Evolutionary conservation across 371 early-diverging fungal genomes (phyloP), one percentile per base, ranked within the genome.

Genomic region (Entomophthora muscae): DNA sequence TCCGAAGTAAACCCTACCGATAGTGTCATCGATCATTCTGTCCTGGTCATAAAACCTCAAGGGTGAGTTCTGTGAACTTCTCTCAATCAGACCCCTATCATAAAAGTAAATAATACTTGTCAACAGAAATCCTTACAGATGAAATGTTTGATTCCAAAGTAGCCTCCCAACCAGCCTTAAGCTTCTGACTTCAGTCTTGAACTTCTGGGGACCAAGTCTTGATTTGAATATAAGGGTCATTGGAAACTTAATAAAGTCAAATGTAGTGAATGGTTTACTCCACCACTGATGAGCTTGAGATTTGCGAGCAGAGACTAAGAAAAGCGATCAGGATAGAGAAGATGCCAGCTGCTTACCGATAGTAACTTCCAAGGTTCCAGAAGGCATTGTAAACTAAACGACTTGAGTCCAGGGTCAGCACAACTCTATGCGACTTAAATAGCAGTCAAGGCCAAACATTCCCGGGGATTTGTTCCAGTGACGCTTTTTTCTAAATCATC

Each of bases 111-210:
- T 57, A 57, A 24, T 28, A 61, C 42, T 42, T 23, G 27, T 21
- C 26, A n/a, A 32, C 17, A 22, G 12, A 22, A 32, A 12, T n/a
- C 10, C 7, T 61, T 61, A 61, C 61, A 63, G 52, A 10, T 54
- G 26, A 31, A n/a, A 63, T 52, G 31, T 42, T 63, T 63, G 33
- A 53, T 7, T 63, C 52, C 63, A 42, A 63, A 17, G 26, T 28
- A 17, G 54, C 53, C 30, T 63, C 52, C 26, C 52, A 52, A 55
- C 63, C 63, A 54, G 63, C 63, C 10, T 63, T 63, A 24, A n/a
- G 24, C 31, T 63, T n/a, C n/a, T 63, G 21, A 63, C 54, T 32
- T 63, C 54, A 29, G 63, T 63, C 54, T 32, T 63, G 55, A 53
- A 63, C 24, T 63, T 63, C 29, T 63, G 53, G 26, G 52, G 26